Evolutionary conservation across 2,329 filamentous ascomycete species (phyloP), one percentile per base, ranked within the genome.

Genomic region (Myriosclerotinia duriaeana): DNA sequence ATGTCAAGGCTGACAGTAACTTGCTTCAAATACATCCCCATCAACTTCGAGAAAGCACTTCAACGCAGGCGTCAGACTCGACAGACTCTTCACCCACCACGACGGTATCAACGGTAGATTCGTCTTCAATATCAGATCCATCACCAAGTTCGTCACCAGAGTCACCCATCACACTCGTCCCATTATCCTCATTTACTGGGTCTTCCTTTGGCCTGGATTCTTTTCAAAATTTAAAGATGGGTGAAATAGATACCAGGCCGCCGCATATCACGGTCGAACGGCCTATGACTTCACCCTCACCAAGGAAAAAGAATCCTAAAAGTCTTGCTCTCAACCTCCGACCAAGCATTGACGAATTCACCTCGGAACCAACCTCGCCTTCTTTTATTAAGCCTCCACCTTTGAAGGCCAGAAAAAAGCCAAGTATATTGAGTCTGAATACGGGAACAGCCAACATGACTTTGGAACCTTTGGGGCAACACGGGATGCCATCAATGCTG

Each of bases 31-130:
- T 73, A 59, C 73, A 74, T 50, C 70, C 72, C 34, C 90, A 92
- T 78, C 87, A 89, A 74, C 89, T 91, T 76, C 84, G 87, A 76
- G 86, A 91, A 76, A 92, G 89, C 79, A 89, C 87, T n/a, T 93
- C 89, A 9, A 92, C 90, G 3, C 89, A 90, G 70, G 84, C 84
- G 65, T 91, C 90, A 20, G 92, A 91, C 70, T 98, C 95, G 1
- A 91, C 91, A 53, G 93, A 97, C 75, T 97, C 94, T 30, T 98
- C 94, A 11, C 95, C 95, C 1, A 98, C 94, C 9, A 97, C 93
- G 4, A 97, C 94, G 2, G 86, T 95, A 60, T 97, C 93, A 7
- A 97, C 92, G 26, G 92, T 94, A 70, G 94, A 97, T 79, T 96
- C 93, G 6, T 94, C 92, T 11, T 91, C 92, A 40, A 84, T 95